phyloP scores from a whole-genome alignment of 176 grass and related monocot genomes.

The Oryza rufipogon region DNA sequence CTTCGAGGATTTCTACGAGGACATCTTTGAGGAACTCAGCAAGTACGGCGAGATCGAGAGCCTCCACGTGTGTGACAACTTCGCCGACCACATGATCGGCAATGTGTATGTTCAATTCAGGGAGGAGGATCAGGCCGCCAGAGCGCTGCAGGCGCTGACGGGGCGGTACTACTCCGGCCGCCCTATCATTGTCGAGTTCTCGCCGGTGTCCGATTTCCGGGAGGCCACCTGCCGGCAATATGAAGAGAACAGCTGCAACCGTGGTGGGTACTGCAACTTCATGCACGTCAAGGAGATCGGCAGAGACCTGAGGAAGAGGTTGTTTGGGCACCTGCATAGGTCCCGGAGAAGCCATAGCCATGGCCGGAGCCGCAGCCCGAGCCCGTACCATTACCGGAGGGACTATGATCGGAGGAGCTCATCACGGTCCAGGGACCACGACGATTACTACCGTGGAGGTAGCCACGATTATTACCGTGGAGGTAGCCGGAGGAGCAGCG shows the following conservation, averaged over 20 bases:
- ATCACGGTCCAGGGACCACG: conserved; percentile 38
- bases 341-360: conserved; percentile 50
- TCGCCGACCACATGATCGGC: conserved; percentile 95
- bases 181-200: conserved; percentile 93
- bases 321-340: conserved; percentile 53
- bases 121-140: conserved; percentile 82
- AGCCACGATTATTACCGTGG: conserved; percentile 30
- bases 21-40: conserved; percentile 83
- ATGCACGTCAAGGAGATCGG: conserved; percentile 91
- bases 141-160: conserved; percentile 71
- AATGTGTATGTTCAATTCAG: conserved; percentile 93
- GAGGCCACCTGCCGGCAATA: conserved; percentile 92
- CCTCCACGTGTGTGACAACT: conserved; percentile 93
- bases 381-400: conserved; percentile 47
- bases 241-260: conserved; percentile 93
- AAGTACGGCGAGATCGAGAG: conserved; percentile 87
- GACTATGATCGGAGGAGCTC: conserved; percentile 42
- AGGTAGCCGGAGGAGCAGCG: conserved; percentile 55
- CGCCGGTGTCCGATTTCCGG: conserved; percentile 88
- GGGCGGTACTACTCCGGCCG: conserved; percentile 86
- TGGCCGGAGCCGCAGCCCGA: conserved; percentile 61
- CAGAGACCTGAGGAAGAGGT: conserved; percentile 65
- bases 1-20: conserved; percentile 97
- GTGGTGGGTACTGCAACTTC: conserved; percentile 95
- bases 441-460: not conserved